These are phyloP conservation scores for Asterochloris erici DNA, from an alignment of 139 green algal genomes.

Conservation along the genomic window DNA sequence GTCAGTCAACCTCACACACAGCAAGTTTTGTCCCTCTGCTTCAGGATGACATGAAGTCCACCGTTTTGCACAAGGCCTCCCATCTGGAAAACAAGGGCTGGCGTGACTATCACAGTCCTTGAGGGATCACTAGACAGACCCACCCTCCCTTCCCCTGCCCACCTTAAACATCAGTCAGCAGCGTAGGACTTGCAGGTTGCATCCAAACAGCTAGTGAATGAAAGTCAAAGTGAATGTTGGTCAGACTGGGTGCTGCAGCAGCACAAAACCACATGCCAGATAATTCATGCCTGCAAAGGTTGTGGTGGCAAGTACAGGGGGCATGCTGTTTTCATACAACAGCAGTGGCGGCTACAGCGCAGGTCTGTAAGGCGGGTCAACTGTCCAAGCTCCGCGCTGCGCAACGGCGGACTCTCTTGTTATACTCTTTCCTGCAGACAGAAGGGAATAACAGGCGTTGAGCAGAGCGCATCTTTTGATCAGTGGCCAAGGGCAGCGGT, in stretches of 20 bases:
- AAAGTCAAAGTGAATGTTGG: neutral
- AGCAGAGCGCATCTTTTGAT: too few relatives aligned
- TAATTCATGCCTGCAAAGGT: too few relatives aligned
- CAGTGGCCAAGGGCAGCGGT: too few relatives aligned
- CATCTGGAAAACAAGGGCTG: conserved; percentile 67
- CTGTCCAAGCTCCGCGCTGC: conserved; percentile 50
- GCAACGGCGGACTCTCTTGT: conserved; percentile 56
- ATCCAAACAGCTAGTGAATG: neutral
- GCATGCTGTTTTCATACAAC: too few relatives aligned
- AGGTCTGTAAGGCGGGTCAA: conserved; percentile 7
- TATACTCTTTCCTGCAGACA: conserved; percentile 58
- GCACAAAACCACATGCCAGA: neutral
- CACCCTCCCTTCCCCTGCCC: too few relatives aligned
- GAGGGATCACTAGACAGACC: neutral
- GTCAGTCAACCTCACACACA: neutral
- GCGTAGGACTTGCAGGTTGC: neutral
- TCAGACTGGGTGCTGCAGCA: neutral
- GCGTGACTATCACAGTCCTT: conserved; percentile 42
- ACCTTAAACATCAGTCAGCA: neutral
- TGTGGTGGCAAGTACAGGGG: too few relatives aligned
- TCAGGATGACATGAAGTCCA: conserved; percentile 37
- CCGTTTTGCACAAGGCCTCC: conserved; percentile 70
- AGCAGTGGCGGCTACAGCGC: too few relatives aligned
- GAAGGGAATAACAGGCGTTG: too few relatives aligned
- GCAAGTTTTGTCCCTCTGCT: neutral